phyloP scores from a whole-genome alignment of 1,139 yeast species.

The Pneumocystis sp. region DNA sequence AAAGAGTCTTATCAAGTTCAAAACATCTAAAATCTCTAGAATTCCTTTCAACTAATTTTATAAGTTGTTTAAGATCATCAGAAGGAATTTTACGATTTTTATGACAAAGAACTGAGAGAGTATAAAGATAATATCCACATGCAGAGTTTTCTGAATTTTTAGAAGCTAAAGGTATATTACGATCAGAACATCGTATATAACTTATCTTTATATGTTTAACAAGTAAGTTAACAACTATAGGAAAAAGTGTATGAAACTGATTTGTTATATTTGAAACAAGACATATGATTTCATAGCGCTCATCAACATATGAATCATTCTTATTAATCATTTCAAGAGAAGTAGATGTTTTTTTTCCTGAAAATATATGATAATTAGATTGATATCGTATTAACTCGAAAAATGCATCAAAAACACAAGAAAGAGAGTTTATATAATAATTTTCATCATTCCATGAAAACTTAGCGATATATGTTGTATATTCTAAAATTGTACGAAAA shows the following conservation, averaged over 20 bases:
- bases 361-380: background rate
- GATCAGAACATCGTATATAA: background rate
- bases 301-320: background rate
- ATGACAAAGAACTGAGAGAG: background rate
- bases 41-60: background rate
- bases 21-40: background rate
- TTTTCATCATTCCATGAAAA: background rate
- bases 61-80: background rate
- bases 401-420: background rate
- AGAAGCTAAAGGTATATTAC: background rate
- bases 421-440: background rate
- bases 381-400: background rate
- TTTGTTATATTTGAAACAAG: background rate
- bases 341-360: background rate
- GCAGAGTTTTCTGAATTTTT: background rate
- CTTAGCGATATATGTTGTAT: background rate
- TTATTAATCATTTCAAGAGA: background rate
- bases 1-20: background rate
- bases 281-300: background rate
- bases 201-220: background rate
- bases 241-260: background rate
- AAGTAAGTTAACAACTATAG: background rate
- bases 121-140: background rate
- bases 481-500: background rate
- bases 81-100: background rate